Conservation (phyloP, 2,329 filamentous ascomycete species). For the Ophiostoma fasciatum region DNA sequence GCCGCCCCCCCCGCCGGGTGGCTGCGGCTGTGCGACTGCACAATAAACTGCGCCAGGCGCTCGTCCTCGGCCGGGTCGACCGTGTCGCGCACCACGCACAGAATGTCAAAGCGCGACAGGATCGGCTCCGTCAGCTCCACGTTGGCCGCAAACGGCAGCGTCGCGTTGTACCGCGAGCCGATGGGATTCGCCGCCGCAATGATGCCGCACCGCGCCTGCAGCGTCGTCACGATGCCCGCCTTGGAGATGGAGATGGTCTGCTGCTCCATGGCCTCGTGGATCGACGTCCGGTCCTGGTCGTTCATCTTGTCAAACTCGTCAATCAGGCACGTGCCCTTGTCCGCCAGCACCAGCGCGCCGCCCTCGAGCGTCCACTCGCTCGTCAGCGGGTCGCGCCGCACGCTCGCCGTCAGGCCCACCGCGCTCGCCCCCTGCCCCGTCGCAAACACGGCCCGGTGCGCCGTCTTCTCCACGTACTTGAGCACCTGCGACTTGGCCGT, state of each 20-base stretch:
- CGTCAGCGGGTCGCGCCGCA: slow-evolving; percentile 86
- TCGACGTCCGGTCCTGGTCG: slow-evolving; percentile 92
- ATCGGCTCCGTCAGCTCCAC: slow-evolving; percentile 96
- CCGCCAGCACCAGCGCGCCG: slow-evolving; percentile 85
- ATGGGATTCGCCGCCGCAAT: slow-evolving; percentile 95
- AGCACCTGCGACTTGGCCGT: slow-evolving; percentile 96
- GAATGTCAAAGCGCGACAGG: slow-evolving; percentile 91
- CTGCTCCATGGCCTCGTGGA: slow-evolving; percentile 99
- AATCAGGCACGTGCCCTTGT: slow-evolving; percentile 88
- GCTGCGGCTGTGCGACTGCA: slow-evolving; percentile 82
- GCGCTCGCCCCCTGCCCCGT: slow-evolving; percentile 95
- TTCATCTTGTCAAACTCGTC: slow-evolving; percentile 99
- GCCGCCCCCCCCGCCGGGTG: slow-evolving; percentile 36
- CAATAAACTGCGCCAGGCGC: slow-evolving; percentile 83
- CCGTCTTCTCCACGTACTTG: slow-evolving; percentile 96
- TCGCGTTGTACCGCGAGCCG: slow-evolving; percentile 91
- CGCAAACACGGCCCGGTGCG: slow-evolving; percentile 90
- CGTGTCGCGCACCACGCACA: slow-evolving; percentile 90
- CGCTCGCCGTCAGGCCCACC: slow-evolving; percentile 92
- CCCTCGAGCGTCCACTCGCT: slow-evolving; percentile 97
- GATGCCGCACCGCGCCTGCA: slow-evolving; percentile 91
- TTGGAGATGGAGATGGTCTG: slow-evolving; percentile 99
- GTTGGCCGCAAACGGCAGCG: slow-evolving; percentile 88
- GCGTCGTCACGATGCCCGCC: slow-evolving; percentile 91
- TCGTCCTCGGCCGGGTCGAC: slow-evolving; percentile 90